Percentiles rank a stretch among this genome's conserved stretches.
Conservation (phyloP, 2,329 filamentous ascomycete species). For the Penicillium sp. region DNA sequence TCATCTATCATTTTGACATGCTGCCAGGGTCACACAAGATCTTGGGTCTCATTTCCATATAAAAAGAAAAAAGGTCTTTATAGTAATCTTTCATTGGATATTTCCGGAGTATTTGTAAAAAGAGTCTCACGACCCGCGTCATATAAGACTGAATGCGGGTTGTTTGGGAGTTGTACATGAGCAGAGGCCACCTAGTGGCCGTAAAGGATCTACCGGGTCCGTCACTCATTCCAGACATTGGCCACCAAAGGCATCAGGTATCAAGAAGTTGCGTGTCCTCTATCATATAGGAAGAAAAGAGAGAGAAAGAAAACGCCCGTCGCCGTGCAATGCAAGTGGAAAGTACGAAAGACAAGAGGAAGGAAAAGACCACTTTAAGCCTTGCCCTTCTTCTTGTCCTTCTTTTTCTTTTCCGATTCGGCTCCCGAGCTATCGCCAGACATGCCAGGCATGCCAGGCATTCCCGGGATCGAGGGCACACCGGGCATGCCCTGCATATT, state of each 20-base stretch:
- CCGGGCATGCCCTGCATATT: slow-evolving; percentile 47
- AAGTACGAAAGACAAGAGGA: slow-evolving; percentile 16
- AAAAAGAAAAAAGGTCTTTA: neutral
- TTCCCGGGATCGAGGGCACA: slow-evolving; percentile 41
- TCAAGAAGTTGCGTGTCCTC: slow-evolving; percentile 7
- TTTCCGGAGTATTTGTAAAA: neutral
- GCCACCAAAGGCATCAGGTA: neutral
- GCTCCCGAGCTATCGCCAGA: slow-evolving; percentile 32
- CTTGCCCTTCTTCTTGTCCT: slow-evolving; percentile 54
- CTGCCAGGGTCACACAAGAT: neutral
- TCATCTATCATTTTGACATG: too few relatives aligned
- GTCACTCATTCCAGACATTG: neutral
- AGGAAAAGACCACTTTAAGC: slow-evolving; percentile 24
- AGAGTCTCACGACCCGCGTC: neutral
- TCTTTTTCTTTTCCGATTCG: slow-evolving; percentile 45
- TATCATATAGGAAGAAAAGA: slow-evolving; percentile 6
- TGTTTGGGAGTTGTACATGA: neutral
- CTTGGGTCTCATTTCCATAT: neutral
- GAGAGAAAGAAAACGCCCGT: slow-evolving; percentile 2
- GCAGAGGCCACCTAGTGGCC: neutral
- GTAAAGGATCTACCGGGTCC: neutral
- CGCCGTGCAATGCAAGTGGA: slow-evolving; percentile 42
- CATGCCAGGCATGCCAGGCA: slow-evolving; percentile 54
- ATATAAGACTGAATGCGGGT: neutral
- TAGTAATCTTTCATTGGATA: neutral